Conservation (phyloP, 805 yeast genomes). For the Lipomyces japonicus region DNA sequence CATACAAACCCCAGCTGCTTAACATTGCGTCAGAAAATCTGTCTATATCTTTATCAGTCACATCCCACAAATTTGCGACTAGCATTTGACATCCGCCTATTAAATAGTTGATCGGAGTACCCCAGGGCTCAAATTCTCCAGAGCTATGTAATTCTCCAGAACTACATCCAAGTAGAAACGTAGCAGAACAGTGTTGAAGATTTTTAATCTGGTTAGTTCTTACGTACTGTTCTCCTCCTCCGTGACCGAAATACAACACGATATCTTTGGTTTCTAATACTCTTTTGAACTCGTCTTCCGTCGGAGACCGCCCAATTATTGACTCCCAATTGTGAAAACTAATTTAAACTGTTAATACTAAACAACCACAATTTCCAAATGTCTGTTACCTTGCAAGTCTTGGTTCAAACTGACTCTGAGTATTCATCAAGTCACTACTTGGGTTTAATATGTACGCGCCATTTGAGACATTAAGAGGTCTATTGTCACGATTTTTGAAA, state of each 20-base stretch:
- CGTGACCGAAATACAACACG: constrained; percentile 87
- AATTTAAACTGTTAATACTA: constrained; percentile 34
- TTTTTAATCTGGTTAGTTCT: constrained; percentile 52
- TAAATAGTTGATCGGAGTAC: constrained; percentile 72
- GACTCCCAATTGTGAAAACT: constrained; percentile 49
- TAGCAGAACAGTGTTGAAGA: constrained; percentile 39
- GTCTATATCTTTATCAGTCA: constrained; percentile 93
- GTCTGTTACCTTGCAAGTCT: constrained; percentile 10
- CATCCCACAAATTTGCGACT: constrained; percentile 91
- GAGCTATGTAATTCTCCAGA: constrained; percentile 61
- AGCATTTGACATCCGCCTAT: constrained; percentile 79
- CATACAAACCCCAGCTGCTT: constrained; percentile 60
- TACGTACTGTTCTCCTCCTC: constrained; percentile 88
- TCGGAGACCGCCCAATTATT: constrained; percentile 52
- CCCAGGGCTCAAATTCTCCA: constrained; percentile 67
- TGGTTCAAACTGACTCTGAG: constrained; percentile 56
- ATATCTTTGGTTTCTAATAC: constrained; percentile 46
- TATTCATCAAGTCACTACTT: constrained; percentile 64
- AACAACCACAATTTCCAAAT: background rate
- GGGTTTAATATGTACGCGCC: constrained; percentile 77
- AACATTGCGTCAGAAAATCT: constrained; percentile 62
- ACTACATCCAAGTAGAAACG: constrained; percentile 80
- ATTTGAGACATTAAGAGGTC: constrained; percentile 9
- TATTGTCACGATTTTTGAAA: constrained; percentile 28
- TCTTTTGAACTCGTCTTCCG: constrained; percentile 49